These are phyloP conservation scores for Teunomyces aglyptinius DNA, from an alignment of 805 yeast species.

Conservation along the genomic window DNA sequence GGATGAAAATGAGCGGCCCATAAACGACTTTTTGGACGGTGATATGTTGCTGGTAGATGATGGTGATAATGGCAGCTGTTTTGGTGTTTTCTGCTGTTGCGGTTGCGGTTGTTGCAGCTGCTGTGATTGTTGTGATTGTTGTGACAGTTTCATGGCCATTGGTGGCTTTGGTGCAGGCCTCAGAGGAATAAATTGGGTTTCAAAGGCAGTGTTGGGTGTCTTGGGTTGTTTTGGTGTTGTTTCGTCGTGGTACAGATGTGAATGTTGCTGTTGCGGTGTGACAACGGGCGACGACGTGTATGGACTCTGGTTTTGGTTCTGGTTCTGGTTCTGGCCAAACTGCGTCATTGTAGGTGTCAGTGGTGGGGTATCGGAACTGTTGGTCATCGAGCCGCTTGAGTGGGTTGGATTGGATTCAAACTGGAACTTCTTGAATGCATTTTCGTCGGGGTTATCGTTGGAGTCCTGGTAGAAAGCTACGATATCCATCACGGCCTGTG, in stretches of 20 bases:
- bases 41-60: slow-evolving; percentile 13
- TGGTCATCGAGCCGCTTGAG: slow-evolving; percentile 23
- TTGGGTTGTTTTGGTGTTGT: slow-evolving; percentile 14
- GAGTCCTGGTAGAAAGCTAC: slow-evolving; percentile 78
- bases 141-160: slow-evolving; percentile 10
- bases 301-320: neutral
- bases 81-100: slow-evolving; percentile 5
- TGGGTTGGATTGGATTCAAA: slow-evolving; percentile 16
- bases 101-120: slow-evolving; percentile 6
- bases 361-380: slow-evolving; percentile 23
- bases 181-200: slow-evolving; percentile 55
- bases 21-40: slow-evolving; percentile 17
- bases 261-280: neutral
- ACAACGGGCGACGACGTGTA: neutral
- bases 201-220: slow-evolving; percentile 31
- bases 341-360: slow-evolving; percentile 14
- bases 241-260: slow-evolving; percentile 19
- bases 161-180: slow-evolving; percentile 70
- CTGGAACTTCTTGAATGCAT: slow-evolving; percentile 44
- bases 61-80: slow-evolving; percentile 6
- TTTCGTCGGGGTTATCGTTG: slow-evolving; percentile 42
- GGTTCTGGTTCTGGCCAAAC: slow-evolving; percentile 5
- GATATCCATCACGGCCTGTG: slow-evolving; percentile 90
- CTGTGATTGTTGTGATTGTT: slow-evolving; percentile 6
- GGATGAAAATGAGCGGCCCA: slow-evolving; percentile 38